Evolutionary conservation across 2,329 filamentous ascomycete species (phyloP).

Genomic region (Lasiodiplodia hormozganensis): DNA sequence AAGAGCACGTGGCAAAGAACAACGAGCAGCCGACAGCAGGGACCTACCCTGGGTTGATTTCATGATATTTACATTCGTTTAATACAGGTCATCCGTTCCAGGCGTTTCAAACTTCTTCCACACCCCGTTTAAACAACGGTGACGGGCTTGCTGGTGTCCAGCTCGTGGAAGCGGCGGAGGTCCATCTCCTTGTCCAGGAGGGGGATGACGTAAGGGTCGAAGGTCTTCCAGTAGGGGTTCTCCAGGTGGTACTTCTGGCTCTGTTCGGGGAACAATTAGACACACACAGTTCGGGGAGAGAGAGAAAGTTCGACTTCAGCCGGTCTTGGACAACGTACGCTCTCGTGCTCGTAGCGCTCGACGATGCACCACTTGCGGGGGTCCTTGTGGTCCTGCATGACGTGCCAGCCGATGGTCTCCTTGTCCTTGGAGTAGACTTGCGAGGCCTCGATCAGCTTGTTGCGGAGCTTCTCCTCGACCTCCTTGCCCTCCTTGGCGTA

Average conservation of each 20-base stretch:
- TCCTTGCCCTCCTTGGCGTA: constrained; percentile 71
- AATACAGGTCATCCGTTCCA: background rate
- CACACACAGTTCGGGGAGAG: no score
- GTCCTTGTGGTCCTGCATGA: constrained; percentile 77
- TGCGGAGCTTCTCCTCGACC: constrained; percentile 70
- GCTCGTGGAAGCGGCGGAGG: constrained; percentile 70
- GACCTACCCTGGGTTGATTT: background rate
- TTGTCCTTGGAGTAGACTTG: constrained; percentile 74
- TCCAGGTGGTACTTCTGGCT: constrained; percentile 54
- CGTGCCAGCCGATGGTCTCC: constrained; percentile 74
- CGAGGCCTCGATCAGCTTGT: constrained; percentile 77
- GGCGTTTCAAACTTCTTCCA: background rate
- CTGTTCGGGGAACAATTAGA: constrained; percentile 32
- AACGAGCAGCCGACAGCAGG: background rate
- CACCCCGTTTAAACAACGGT: constrained; percentile 20
- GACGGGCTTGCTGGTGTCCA: constrained; percentile 58
- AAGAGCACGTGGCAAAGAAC: background rate
- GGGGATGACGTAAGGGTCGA: constrained; percentile 75
- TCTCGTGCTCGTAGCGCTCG: constrained; percentile 73
- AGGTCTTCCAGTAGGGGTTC: constrained; percentile 79
- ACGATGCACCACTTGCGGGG: constrained; percentile 76
- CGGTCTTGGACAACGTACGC: constrained; percentile 51
- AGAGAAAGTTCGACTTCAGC: no score
- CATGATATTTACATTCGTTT: background rate
- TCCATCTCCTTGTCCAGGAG: constrained; percentile 74